phyloP scores from a whole-genome alignment of 495 filamentous ascomycete species.

The Podospora didyma region DNA sequence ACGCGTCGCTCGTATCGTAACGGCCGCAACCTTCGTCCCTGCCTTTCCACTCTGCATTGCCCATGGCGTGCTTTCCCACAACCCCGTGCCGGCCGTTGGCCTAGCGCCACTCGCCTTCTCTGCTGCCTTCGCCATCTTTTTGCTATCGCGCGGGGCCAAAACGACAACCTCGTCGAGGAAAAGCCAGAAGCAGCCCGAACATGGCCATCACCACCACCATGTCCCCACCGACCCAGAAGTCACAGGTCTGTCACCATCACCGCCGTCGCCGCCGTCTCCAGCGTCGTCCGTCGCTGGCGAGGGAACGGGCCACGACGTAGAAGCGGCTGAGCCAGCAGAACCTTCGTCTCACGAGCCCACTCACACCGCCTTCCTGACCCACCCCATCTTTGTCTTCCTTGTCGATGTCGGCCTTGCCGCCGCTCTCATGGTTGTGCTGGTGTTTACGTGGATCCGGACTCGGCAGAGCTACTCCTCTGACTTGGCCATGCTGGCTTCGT shows the following conservation, averaged over 20 bases:
- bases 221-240: not conserved
- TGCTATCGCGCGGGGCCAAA: constrained; percentile 14
- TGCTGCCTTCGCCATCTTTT: constrained; percentile 21
- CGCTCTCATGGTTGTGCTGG: constrained; percentile 33
- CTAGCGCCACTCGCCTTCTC: constrained; percentile 38
- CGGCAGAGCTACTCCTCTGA: constrained; percentile 14
- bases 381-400: constrained; percentile 37
- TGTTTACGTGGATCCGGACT: constrained; percentile 35
- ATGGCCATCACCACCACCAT: not conserved
- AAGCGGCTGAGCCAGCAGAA: constrained; percentile 5
- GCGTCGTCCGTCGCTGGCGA: too few species aligned
- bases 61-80: constrained; percentile 35
- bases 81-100: constrained; percentile 35
- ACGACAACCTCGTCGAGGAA: too few species aligned
- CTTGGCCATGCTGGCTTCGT: constrained; percentile 37
- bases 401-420: constrained; percentile 32
- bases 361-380: constrained; percentile 11
- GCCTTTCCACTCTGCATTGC: constrained; percentile 46
- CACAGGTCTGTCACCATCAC: not conserved
- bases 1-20: constrained; percentile 33
- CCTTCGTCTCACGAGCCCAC: not conserved
- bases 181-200: not conserved
- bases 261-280: too few species aligned
- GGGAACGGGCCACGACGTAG: constrained; percentile 13
- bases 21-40: constrained; percentile 47